Evolutionary conservation across 805 yeast species (phyloP).

Genomic region (Saturnispora saitoi): DNA sequence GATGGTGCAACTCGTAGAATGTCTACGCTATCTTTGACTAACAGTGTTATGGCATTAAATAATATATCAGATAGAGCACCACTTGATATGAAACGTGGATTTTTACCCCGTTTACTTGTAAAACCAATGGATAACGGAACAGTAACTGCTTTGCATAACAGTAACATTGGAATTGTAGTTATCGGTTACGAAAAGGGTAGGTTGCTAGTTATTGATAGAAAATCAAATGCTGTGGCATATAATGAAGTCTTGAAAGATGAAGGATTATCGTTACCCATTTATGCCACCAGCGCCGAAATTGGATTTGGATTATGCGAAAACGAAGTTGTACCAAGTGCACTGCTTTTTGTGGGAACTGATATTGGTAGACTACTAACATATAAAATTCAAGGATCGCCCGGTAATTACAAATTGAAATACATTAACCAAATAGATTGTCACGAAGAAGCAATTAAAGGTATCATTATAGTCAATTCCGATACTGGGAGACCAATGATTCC

Average conservation of each 20-base stretch:
- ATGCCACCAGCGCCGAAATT: conserved; percentile 59
- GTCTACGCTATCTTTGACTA: conserved; percentile 5
- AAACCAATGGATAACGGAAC: conserved; percentile 33
- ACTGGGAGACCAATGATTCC: conserved; percentile 65
- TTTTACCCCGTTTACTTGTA: conserved; percentile 47
- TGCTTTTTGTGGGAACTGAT: conserved; percentile 69
- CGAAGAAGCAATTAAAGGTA: conserved; percentile 42
- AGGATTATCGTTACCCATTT: conserved; percentile 23
- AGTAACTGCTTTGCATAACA: conserved; percentile 56
- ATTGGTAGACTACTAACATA: conserved; percentile 61
- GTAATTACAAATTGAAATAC: conserved; percentile 50
- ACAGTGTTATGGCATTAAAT: conserved; percentile 19
- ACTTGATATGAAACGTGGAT: conserved; percentile 44
- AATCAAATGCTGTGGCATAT: conserved; percentile 53
- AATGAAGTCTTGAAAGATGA: conserved; percentile 26
- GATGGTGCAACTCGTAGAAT: neutral
- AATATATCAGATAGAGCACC: conserved; percentile 51
- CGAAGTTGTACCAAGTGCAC: conserved; percentile 38
- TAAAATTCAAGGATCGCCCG: conserved; percentile 57
- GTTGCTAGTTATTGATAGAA: conserved; percentile 62
- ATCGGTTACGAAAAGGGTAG: conserved; percentile 73
- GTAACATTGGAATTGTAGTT: conserved; percentile 78
- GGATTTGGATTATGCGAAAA: conserved; percentile 54
- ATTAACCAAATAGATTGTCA: conserved; percentile 41
- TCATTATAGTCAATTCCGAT: conserved; percentile 50